Percentiles rank a stretch among this genome's conserved stretches.
These are phyloP conservation scores for Hibiscus tridactylites DNA, from an alignment of 345 rosid species.

Conservation along the genomic window DNA sequence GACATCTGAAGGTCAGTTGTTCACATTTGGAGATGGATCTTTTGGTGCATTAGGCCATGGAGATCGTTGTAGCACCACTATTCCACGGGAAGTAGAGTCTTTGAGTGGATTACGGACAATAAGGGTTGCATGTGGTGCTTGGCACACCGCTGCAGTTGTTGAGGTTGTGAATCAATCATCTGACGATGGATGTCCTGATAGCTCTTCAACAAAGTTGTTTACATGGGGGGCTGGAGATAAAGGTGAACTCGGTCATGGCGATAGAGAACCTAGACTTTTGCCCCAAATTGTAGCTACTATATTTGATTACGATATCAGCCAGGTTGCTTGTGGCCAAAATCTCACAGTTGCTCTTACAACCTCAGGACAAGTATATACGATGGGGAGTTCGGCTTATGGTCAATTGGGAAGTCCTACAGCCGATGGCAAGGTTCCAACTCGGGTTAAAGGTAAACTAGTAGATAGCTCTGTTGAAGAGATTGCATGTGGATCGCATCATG, in stretches of 20 bases:
- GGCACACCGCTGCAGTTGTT: conserved; percentile 90
- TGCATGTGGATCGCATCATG: conserved; percentile 75
- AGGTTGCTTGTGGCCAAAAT: conserved; percentile 63
- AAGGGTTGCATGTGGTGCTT: conserved; percentile 78
- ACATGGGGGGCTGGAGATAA: conserved; percentile 91
- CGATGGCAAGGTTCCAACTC: conserved; percentile 43
- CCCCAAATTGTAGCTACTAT: conserved; percentile 47
- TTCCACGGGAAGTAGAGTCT: conserved; percentile 74
- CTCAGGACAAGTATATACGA: conserved; percentile 67
- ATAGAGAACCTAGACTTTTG: conserved; percentile 46
- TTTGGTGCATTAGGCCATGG: conserved; percentile 93
- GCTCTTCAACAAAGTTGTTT: conserved; percentile 43
- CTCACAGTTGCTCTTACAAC: conserved; percentile 67
- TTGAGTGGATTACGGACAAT: conserved; percentile 44
- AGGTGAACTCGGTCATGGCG: conserved; percentile 74
- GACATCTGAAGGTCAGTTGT: conserved; percentile 62
- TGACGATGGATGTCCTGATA: conserved; percentile 28
- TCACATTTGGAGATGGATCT: conserved; percentile 93
- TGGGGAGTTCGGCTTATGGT: conserved; percentile 67
- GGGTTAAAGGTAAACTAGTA: conserved; percentile 51
- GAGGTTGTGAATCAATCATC: conserved; percentile 39
- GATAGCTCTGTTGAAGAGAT: conserved; percentile 54
- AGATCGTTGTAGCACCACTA: conserved; percentile 39
- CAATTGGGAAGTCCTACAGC: conserved; percentile 64
- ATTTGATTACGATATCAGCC: conserved; percentile 38